Percentiles rank a stretch among this genome's conserved stretches.
Conservation (phyloP, 331 rosid species). For the Spiraea crenata region DNA sequence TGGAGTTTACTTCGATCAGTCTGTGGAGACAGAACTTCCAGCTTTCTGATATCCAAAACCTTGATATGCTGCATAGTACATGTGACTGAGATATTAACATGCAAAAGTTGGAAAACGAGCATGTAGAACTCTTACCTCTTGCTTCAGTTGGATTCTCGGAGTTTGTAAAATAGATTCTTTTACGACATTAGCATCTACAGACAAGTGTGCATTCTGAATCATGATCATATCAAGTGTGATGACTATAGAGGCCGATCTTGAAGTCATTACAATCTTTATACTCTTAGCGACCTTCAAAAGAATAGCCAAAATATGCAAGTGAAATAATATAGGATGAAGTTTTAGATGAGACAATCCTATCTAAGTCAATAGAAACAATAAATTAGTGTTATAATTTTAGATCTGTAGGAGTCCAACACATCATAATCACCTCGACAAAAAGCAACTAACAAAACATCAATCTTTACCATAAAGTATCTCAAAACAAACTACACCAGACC, state of each 20-base stretch:
- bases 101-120: constrained; percentile 12
- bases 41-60: constrained; percentile 60
- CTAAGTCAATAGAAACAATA: background rate
- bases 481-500: background rate
- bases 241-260: constrained; percentile 54
- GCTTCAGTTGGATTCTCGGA: constrained; percentile 70
- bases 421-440: background rate
- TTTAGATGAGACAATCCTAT: background rate
- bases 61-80: constrained; percentile 61
- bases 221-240: constrained; percentile 67
- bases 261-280: constrained; percentile 55
- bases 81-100: constrained; percentile 20
- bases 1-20: constrained; percentile 62
- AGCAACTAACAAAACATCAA: background rate
- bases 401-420: background rate
- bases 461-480: background rate
- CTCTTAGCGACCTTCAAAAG: constrained; percentile 69
- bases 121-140: constrained; percentile 52
- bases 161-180: constrained; percentile 68
- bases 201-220: constrained; percentile 60
- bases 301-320: background rate
- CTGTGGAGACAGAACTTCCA: constrained; percentile 58
- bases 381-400: background rate
- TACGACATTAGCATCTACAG: constrained; percentile 68
- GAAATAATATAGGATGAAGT: constrained; percentile 1